Conservation (phyloP, 169 alveolate species). For the Plasmodium cynomolgi region DNA sequence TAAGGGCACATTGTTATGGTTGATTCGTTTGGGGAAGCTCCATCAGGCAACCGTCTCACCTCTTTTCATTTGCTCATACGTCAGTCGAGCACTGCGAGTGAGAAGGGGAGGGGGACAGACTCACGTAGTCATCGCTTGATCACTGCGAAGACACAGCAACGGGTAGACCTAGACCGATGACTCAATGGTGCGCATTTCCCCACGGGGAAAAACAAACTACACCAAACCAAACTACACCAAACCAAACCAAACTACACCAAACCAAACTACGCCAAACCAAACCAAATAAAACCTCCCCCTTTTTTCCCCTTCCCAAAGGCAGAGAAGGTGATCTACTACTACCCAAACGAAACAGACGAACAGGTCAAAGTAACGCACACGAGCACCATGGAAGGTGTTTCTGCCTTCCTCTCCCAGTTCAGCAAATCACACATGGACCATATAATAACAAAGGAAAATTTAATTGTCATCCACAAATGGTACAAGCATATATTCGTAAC, state of each 20-base stretch:
- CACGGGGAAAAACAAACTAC: too few relatives aligned
- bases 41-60: background rate
- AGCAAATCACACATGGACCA: conserved; percentile 56
- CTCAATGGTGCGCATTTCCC: background rate
- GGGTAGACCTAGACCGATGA: background rate
- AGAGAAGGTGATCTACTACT: conserved; percentile 55
- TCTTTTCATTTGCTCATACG: background rate
- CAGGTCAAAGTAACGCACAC: conserved; percentile 50
- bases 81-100: background rate
- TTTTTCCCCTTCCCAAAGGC: conserved; percentile 17
- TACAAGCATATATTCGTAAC: conserved; percentile 37
- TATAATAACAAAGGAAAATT: conserved; percentile 39
- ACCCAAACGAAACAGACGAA: conserved; percentile 39
- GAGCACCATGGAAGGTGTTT: conserved; percentile 68
- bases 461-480: conserved; percentile 56
- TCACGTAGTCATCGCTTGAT: background rate
- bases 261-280: too few relatives aligned
- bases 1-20: background rate
- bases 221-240: too few relatives aligned
- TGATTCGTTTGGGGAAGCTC: background rate
- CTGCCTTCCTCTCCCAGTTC: conserved; percentile 37
- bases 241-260: too few relatives aligned
- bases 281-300: background rate
- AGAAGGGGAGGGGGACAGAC: background rate
- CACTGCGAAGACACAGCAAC: background rate